Percentiles rank a stretch among this genome's conserved stretches.
phyloP scores from a whole-genome alignment of 257 asterid genomes.

The Nicotiana benthamiana region DNA sequence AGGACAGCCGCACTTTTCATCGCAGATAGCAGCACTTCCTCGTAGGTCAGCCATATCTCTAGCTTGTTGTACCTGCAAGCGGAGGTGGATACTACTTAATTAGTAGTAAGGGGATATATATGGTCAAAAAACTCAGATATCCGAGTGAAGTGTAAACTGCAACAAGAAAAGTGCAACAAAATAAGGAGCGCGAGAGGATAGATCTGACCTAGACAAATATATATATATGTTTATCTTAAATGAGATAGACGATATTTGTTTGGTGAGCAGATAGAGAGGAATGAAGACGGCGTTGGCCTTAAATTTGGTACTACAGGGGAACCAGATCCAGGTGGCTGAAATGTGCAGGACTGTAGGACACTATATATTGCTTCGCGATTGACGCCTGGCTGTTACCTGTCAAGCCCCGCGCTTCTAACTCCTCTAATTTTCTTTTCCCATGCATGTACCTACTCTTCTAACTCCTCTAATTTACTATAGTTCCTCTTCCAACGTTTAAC shows the following conservation, averaged over 20 bases:
- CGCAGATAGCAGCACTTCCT: conserved; percentile 23
- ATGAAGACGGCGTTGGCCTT: neutral
- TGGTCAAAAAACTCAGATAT: neutral
- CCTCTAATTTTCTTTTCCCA: neutral
- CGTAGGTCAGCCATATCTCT: conserved; percentile 24
- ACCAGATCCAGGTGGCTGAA: neutral
- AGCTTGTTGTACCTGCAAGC: neutral
- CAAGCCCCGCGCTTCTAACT: neutral
- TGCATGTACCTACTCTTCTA: neutral
- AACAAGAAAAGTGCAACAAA: neutral
- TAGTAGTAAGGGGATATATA: neutral
- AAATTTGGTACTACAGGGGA: neutral
- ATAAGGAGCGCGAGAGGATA: neutral
- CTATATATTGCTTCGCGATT: too few relatives aligned
- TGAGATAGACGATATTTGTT: too few relatives aligned
- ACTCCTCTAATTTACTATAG: too few relatives aligned
- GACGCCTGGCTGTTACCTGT: neutral
- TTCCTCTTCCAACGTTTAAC: too few relatives aligned
- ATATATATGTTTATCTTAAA: neutral
- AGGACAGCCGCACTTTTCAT: conserved; percentile 57
- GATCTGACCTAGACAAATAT: neutral
- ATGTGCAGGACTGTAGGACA: neutral
- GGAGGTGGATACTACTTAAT: neutral
- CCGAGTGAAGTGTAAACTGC: neutral
- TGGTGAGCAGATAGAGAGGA: neutral